A percentile compares a stretch with the other conserved stretches of the same genome.
These are phyloP conservation scores for Bocquillonia castaneifolia DNA, from an alignment of 441 rosid species.

Conservation along the genomic window DNA sequence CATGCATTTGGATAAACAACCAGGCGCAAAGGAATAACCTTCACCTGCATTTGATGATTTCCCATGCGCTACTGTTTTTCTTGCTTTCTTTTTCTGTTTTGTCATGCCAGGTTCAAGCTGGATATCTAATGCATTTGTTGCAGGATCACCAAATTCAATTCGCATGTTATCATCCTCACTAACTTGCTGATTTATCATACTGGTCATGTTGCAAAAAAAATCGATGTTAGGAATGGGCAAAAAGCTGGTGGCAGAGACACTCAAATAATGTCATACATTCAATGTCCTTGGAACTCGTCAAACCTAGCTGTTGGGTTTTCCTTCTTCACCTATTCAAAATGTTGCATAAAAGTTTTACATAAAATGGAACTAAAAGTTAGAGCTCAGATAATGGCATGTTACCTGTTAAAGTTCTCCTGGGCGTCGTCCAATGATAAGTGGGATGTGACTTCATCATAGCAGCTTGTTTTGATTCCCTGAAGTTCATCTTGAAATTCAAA, in stretches of 20 bases:
- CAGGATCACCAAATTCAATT: conserved; percentile 26
- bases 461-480: conserved; percentile 21
- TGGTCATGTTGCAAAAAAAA: conserved; percentile 40
- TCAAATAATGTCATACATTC: neutral
- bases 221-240: conserved; percentile 21
- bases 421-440: conserved; percentile 23
- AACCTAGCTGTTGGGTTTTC: conserved; percentile 5
- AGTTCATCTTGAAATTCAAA: conserved; percentile 27
- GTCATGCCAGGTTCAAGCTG: conserved; percentile 25
- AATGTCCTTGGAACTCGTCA: conserved; percentile 6
- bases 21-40: conserved; percentile 36
- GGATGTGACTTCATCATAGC: conserved; percentile 19
- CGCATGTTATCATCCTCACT: conserved; percentile 22
- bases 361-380: neutral
- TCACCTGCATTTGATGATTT: conserved; percentile 30
- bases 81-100: conserved; percentile 50
- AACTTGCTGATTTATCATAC: conserved; percentile 28
- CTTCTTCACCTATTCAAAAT: neutral
- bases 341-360: neutral
- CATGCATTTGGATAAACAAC: neutral
- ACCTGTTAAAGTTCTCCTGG: conserved; percentile 33
- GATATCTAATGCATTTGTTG: conserved; percentile 27
- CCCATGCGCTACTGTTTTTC: conserved; percentile 36
- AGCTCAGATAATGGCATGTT: conserved; percentile 7
- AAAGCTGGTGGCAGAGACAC: conserved; percentile 14